phyloP scores from a whole-genome alignment of 805 yeast genomes.

The Ogataea ramenticola region DNA sequence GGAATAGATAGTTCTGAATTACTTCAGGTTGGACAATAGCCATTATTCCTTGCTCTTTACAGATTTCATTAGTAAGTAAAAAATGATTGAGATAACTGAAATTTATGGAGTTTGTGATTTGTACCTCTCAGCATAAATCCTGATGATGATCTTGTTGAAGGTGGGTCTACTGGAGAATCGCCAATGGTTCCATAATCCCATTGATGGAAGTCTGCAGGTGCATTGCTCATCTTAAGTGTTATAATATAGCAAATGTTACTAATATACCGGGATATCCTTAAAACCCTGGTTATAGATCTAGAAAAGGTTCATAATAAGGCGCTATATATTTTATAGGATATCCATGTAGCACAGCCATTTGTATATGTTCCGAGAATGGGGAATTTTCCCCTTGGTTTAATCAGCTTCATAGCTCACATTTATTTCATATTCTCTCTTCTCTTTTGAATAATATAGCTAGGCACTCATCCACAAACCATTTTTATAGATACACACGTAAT shows the following conservation, averaged over 20 bases:
- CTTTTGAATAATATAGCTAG: too few relatives aligned
- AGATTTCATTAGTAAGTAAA: not conserved
- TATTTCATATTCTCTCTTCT: too few relatives aligned
- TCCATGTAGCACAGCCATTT: too few relatives aligned
- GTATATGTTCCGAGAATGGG: too few relatives aligned
- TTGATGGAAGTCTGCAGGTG: constrained; percentile 8
- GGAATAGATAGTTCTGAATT: constrained; percentile 32
- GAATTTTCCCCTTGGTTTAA: too few relatives aligned
- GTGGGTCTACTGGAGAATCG: constrained; percentile 4
- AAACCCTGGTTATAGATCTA: too few relatives aligned
- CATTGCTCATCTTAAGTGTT: not conserved
- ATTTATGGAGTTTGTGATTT: not conserved
- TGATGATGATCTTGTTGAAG: constrained; percentile 18
- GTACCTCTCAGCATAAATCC: constrained; percentile 17
- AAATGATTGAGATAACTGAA: not conserved
- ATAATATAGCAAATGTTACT: constrained; percentile 9
- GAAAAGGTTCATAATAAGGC: too few relatives aligned
- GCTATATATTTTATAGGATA: too few relatives aligned
- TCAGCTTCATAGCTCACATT: too few relatives aligned
- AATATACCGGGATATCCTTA: constrained; percentile 3
- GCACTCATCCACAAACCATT: too few relatives aligned
- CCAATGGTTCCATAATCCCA: constrained; percentile 23
- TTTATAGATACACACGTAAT: constrained; percentile 23
- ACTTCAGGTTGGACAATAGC: constrained; percentile 38
- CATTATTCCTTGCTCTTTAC: constrained; percentile 25